Evolutionary conservation across 2,329 filamentous ascomycete genomes (phyloP).

Genomic region (Aureobasidium sp.): DNA sequence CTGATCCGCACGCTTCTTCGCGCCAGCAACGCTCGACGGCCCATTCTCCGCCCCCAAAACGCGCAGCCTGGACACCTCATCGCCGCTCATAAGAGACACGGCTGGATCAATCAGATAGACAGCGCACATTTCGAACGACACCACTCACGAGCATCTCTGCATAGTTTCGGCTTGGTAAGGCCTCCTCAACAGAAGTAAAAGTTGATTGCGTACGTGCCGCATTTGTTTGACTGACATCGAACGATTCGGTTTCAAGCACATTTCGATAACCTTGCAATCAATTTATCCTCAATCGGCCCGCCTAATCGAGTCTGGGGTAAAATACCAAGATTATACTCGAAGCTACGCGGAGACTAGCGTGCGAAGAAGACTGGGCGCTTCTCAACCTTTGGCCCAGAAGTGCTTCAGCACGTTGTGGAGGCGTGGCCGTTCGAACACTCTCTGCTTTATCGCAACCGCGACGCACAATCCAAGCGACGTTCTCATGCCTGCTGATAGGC

Average conservation of each 20-base stretch:
- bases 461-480: conserved; percentile 3
- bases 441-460: neutral
- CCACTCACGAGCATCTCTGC: neutral
- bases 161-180: neutral
- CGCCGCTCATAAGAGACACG: neutral
- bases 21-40: neutral
- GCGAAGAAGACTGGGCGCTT: neutral
- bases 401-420: conserved; percentile 4
- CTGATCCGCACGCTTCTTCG: conserved; percentile 2
- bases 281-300: conserved; percentile 4
- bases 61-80: neutral
- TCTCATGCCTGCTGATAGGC: conserved; percentile 1
- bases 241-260: conserved; percentile 10
- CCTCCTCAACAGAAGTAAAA: neutral
- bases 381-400: conserved; percentile 7
- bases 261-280: conserved; percentile 6
- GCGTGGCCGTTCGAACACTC: neutral
- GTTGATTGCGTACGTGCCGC: neutral
- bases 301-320: neutral
- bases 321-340: neutral
- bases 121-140: neutral
- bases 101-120: neutral
- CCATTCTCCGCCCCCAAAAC: neutral
- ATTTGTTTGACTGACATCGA: neutral
- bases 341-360: conserved; percentile 9